Percentiles rank a stretch among this genome's conserved stretches.
phyloP scores from a whole-genome alignment of 441 rosid species.

The Manihot esculenta region DNA sequence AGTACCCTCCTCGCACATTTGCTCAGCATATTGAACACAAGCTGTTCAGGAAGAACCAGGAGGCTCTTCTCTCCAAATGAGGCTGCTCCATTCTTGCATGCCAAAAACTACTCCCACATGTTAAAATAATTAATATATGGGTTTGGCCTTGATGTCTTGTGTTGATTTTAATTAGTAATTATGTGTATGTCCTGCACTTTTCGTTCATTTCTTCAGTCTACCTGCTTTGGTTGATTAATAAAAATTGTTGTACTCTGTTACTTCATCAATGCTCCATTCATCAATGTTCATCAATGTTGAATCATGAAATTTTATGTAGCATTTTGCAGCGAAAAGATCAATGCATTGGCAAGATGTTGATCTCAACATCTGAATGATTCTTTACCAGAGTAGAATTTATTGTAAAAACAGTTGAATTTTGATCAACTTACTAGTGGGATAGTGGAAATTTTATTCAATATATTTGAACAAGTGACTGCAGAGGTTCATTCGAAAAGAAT shows the following conservation, averaged over 20 bases:
- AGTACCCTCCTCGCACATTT: constrained; percentile 87
- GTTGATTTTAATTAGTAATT: background rate
- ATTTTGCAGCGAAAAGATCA: background rate
- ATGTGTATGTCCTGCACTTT: background rate
- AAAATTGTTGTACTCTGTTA: background rate
- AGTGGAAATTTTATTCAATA: background rate
- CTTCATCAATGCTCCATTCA: no score
- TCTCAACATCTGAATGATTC: no score
- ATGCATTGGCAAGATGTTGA: no score
- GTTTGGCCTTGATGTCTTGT: background rate
- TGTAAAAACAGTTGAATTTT: no score
- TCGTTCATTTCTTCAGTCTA: background rate
- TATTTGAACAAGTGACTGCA: constrained; percentile 24
- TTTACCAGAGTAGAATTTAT: background rate
- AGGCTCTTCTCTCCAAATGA: constrained; percentile 20
- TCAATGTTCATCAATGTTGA: no score
- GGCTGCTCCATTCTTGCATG: background rate
- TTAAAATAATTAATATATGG: no score
- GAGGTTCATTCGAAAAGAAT: constrained; percentile 43
- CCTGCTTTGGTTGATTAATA: background rate
- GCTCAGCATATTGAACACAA: constrained; percentile 78
- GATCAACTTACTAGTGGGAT: no score
- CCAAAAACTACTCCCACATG: no score
- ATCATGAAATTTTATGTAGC: no score
- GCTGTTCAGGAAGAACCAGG: constrained; percentile 65